Conservation (phyloP, 257 asterid species). For the Forsythia viridissima region DNA sequence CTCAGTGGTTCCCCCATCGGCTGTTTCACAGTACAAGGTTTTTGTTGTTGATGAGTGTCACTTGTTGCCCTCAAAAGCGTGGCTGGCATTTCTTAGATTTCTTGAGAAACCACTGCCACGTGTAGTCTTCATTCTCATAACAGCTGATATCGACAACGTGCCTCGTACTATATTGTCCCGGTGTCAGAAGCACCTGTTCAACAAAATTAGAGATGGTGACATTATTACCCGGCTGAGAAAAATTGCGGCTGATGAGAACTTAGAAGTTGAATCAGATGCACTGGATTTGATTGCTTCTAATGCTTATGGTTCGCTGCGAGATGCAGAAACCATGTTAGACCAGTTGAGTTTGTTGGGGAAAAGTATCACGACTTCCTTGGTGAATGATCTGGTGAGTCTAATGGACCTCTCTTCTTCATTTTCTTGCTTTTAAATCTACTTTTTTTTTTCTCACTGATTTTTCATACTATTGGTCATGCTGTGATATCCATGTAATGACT, state of each 20-base stretch:
- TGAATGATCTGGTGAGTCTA: slow-evolving; percentile 90
- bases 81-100: slow-evolving; percentile 77
- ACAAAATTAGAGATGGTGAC: slow-evolving; percentile 71
- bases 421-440: neutral
- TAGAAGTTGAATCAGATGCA: slow-evolving; percentile 83
- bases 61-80: slow-evolving; percentile 78
- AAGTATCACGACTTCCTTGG: slow-evolving; percentile 79
- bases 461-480: slow-evolving; percentile 21
- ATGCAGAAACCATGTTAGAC: slow-evolving; percentile 96
- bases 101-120: slow-evolving; percentile 79
- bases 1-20: slow-evolving; percentile 39
- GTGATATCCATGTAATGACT: neutral
- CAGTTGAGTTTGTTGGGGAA: slow-evolving; percentile 96
- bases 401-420: neutral
- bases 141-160: slow-evolving; percentile 79
- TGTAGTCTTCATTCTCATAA: slow-evolving; percentile 67
- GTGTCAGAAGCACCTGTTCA: slow-evolving; percentile 87
- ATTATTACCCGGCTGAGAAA: slow-evolving; percentile 71
- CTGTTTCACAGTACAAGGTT: slow-evolving; percentile 54
- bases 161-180: slow-evolving; percentile 83
- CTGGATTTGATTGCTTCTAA: slow-evolving; percentile 80
- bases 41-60: slow-evolving; percentile 88
- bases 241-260: slow-evolving; percentile 64
- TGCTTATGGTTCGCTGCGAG: slow-evolving; percentile 94
- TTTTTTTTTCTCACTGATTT: slow-evolving; percentile 13